Evolutionary conservation across 2,329 filamentous ascomycete genomes (phyloP), one percentile per base, ranked within the genome.

Genomic region (Scedosporium dehoogii): DNA sequence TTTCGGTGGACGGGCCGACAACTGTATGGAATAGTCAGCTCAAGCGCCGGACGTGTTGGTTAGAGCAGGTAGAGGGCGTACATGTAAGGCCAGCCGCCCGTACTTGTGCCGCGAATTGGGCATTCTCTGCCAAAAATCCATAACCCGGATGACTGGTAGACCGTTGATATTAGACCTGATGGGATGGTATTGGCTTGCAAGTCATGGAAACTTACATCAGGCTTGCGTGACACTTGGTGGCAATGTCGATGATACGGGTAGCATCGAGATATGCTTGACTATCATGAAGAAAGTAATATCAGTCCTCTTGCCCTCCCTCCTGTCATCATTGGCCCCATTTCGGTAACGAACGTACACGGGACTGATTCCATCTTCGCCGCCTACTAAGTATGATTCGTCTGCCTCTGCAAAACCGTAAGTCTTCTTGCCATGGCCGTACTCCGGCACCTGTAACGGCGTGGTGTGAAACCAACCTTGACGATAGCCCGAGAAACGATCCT

Each of bases 171-270:
- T 2, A 2, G 2, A 42, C n/a, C 5, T 38, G 2, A 10, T 4
- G 33, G 14, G 14, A 3, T 38, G 3, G 4, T 12, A 38, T 10
- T 12, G 33, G 9, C 33, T 38, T 12, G 2, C 33, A 10, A 38
- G 48, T 60, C 33, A 6, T 3, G 18, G 41, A 58, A 29, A 64
- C 75, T 66, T 73, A 86, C 85, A 97, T 96, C 88, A 97, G 91
- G 79, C 97, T 92, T 66, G 94, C 93, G 70, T 89, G 90, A 79
- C 99, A 94, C 80, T 96, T 86, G 68, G 92, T 79, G 63, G 94
- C 94, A 75, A 97, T 97, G 83, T 94, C 97, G 82, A 97, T 92
- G 76, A 97, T 97, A 82, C 97, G 94, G 75, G 97, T 91, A 68
- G 90, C 90, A 63, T 93, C 93, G 67, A 97, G 85, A 77, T 99